Evolutionary conservation across 805 yeast species (phyloP).

Genomic region (Myxozyma sirexii): DNA sequence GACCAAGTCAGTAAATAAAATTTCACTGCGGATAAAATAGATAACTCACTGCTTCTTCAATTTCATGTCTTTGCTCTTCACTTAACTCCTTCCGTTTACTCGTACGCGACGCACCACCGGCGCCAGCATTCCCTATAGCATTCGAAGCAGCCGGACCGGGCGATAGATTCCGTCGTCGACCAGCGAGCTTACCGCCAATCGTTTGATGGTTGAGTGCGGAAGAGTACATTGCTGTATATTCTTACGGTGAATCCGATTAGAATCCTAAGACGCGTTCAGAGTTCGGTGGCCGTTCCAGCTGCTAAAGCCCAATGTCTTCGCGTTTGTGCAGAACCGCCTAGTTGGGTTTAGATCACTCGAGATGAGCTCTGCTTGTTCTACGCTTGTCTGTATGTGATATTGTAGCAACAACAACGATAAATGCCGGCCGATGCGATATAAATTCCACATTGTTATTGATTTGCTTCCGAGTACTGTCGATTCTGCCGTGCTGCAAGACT

Average conservation of each 20-base stretch:
- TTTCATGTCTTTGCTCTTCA: constrained; percentile 63
- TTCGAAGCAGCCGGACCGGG: constrained; percentile 6
- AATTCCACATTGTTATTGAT: constrained; percentile 23
- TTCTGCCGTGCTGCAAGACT: neutral
- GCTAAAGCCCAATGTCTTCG: neutral
- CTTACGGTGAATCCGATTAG: too few species aligned
- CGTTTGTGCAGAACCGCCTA: neutral
- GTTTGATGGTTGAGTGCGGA: constrained; percentile 17
- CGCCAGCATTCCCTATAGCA: neutral
- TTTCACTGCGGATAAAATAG: neutral
- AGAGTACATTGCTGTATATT: constrained; percentile 16
- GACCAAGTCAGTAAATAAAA: neutral
- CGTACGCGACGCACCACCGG: constrained; percentile 3
- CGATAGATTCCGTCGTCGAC: constrained; percentile 25
- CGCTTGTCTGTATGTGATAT: too few species aligned
- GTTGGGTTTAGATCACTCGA: neutral
- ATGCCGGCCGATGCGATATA: constrained; percentile 15
- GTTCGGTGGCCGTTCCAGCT: neutral
- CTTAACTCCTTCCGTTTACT: constrained; percentile 40
- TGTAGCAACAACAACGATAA: neutral
- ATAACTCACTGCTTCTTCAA: constrained; percentile 57
- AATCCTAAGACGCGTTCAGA: neutral
- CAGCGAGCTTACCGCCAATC: constrained; percentile 16
- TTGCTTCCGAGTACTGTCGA: constrained; percentile 10
- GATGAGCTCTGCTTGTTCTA: too few species aligned